Conservation (phyloP, 176 grass and related monocot species). For the Eleusine indica region DNA sequence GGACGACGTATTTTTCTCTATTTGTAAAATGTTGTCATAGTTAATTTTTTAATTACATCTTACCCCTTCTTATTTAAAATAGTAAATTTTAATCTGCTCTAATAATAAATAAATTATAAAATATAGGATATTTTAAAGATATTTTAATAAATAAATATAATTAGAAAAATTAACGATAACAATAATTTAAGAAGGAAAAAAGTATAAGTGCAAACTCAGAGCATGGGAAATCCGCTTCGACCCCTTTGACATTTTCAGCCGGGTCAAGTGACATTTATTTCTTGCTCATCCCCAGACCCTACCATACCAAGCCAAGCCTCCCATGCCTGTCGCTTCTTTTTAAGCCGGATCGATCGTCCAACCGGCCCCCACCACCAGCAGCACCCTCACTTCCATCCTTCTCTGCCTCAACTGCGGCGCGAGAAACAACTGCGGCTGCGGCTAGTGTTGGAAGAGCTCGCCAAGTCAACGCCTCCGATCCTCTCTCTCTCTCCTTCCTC, state of each 20-base stretch:
- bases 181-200: too few species aligned
- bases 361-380: neutral
- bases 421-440: neutral
- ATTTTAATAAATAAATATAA: too few species aligned
- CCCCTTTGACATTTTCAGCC: constrained; percentile 26
- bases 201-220: too few species aligned
- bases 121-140: too few species aligned
- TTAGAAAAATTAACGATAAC: too few species aligned
- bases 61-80: too few species aligned
- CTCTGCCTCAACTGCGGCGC: neutral
- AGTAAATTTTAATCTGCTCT: too few species aligned
- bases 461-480: constrained; percentile 62
- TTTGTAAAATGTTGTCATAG: too few species aligned
- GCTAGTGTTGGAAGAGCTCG: neutral
- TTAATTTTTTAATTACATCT: too few species aligned
- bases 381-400: neutral
- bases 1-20: too few species aligned
- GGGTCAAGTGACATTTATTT: constrained; percentile 44
- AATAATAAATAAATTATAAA: too few species aligned
- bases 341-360: neutral
- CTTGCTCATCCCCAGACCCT: neutral
- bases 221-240: neutral
- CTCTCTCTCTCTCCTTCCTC: neutral
- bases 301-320: neutral
- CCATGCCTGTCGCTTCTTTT: neutral